phyloP scores from a whole-genome alignment of 2,329 filamentous ascomycete genomes.

The Fusarium clavum region DNA sequence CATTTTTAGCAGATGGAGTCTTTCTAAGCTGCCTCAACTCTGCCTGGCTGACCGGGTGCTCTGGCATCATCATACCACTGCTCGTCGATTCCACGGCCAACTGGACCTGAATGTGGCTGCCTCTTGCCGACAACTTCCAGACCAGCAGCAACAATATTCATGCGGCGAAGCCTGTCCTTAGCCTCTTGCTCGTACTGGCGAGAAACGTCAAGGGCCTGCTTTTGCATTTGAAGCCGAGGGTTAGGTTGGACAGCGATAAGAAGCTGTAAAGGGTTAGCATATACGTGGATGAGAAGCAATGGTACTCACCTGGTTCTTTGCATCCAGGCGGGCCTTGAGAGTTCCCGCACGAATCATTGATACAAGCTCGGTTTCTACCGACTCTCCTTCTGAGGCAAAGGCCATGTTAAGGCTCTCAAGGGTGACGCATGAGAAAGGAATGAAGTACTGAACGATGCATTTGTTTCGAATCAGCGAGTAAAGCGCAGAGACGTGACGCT shows the following conservation, averaged over 20 bases:
- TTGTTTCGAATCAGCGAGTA: constrained; percentile 85
- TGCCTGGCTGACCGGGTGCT: constrained; percentile 7
- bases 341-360: constrained; percentile 78
- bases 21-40: constrained; percentile 24
- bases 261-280: constrained; percentile 59
- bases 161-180: constrained; percentile 78
- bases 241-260: constrained; percentile 78
- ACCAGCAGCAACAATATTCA: constrained; percentile 80
- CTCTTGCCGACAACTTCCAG: constrained; percentile 68
- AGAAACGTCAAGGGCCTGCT: constrained; percentile 74
- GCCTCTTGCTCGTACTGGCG: constrained; percentile 80
- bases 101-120: constrained; percentile 27
- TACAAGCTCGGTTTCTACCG: constrained; percentile 80
- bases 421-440: constrained; percentile 89
- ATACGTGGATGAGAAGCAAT: background rate
- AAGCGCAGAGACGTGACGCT: constrained; percentile 75
- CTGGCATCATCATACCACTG: constrained; percentile 51
- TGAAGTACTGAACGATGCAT: constrained; percentile 92
- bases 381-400: constrained; percentile 73
- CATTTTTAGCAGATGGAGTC: background rate
- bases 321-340: constrained; percentile 84
- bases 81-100: constrained; percentile 45
- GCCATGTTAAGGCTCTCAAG: constrained; percentile 80
- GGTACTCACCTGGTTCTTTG: constrained; percentile 74
- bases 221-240: constrained; percentile 76